Conservation (phyloP, 805 yeast species). For the Ogataea chonburiensis region DNA sequence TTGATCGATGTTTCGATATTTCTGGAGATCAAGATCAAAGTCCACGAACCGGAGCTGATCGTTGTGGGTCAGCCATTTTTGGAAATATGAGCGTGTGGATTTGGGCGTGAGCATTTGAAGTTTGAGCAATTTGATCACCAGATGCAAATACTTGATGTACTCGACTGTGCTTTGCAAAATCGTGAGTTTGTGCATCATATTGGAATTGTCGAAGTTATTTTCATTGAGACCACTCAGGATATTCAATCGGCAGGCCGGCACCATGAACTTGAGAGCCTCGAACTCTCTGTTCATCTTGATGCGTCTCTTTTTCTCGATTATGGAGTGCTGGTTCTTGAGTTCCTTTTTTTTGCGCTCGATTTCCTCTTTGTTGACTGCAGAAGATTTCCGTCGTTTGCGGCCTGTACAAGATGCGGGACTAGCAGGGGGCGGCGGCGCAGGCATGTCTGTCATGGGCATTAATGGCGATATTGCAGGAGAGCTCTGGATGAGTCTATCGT, state of each 20-base stretch:
- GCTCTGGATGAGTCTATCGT: constrained; percentile 23
- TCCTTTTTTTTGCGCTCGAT: constrained; percentile 45
- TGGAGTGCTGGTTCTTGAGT: constrained; percentile 63
- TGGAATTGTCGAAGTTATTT: constrained; percentile 32
- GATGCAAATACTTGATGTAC: constrained; percentile 69
- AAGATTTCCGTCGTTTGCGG: constrained; percentile 30
- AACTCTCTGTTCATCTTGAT: constrained; percentile 79
- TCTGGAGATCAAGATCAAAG: constrained; percentile 57
- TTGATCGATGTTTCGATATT: constrained; percentile 55
- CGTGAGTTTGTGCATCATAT: constrained; percentile 70
- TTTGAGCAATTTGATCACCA: constrained; percentile 51
- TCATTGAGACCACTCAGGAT: constrained; percentile 30
- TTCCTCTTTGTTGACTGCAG: constrained; percentile 28
- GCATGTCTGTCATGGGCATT: constrained; percentile 23
- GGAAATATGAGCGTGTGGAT: constrained; percentile 23
- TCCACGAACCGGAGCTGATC: constrained; percentile 47
- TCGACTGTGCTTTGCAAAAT: constrained; percentile 82
- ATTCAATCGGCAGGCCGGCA: constrained; percentile 73
- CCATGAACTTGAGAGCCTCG: constrained; percentile 71
- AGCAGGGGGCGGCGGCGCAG: constrained; percentile 3
- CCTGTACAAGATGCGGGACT: constrained; percentile 16
- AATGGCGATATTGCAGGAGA: constrained; percentile 37
- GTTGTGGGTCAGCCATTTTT: constrained; percentile 35
- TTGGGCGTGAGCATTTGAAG: constrained; percentile 37
- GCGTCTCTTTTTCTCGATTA: constrained; percentile 76